Evolutionary conservation across 805 yeast genomes (phyloP), one percentile per base, ranked within the genome.

Genomic region (Millerozyma miso): DNA sequence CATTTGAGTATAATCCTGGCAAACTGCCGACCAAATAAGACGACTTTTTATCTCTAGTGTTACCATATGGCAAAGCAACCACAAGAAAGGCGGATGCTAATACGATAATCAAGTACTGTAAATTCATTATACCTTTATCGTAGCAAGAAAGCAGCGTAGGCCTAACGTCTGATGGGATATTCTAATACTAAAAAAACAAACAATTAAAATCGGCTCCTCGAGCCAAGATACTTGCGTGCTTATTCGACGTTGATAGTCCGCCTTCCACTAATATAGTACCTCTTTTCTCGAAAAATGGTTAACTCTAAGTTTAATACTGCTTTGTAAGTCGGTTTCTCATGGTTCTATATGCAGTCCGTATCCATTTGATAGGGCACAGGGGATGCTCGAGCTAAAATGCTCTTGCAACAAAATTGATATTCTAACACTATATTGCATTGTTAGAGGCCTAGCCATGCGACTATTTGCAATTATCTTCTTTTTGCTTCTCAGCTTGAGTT

Each of bases 1-100:
- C 51, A 35, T 66, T 63, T 7, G 54, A 51, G 41, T 56, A 45
- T 31, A 71, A 50, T 3, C 75, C 75, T 1, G 76, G 75, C 34
- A 71, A 60, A 19, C 50, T 45, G 1, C 61, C 50, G 20, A 70
- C 75, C 14, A 41, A 31, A 29, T 41, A 41, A n/a, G 35, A 29
- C 5, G 37, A 26, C 31, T 35, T 41, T 19, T 26, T 18, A 31
- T 42, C 42, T 5, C 20, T 37, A 14, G 31, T 38, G n/a, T 42
- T 33, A 32, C 31, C 35, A 23, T 31, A 32, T 19, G 48, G 48
- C 18, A 41, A 29, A 15, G 45, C 41, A 31, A 41, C 19, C 12
- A 29, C 40, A 31, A 38, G 23, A 12, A 45, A 35, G n/a, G 44
- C 31, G 33, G 32, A 35, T 12, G 40, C 2, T 19, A 44, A 37